Evolutionary conservation across 805 yeast species (phyloP), one percentile per base, ranked within the genome.

Genomic region (Lachancea kluyveri): DNA sequence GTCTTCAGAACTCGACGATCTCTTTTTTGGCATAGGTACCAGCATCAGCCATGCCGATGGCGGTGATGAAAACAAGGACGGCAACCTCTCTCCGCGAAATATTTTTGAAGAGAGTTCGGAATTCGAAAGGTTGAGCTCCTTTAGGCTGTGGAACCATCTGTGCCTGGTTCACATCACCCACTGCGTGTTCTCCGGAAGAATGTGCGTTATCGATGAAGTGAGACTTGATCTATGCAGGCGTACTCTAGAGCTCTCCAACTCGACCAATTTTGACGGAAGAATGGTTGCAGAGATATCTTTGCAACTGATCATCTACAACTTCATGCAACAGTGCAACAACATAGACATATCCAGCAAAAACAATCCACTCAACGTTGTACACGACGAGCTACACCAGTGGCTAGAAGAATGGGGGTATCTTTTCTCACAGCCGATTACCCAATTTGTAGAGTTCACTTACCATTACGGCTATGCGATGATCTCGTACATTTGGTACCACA

Each of bases 221-320:
- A 60, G 85, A 23, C 52, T 79, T 26, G 74, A 72, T 36, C 69
- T 72, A 37, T 75, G 84, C 39, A 65, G 75, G 7, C 66, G 73
- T 13, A 70, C 79, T 1, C 57, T 78, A 29, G 72, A 75, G 23
- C 54, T 74, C 22, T 64, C 77, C 4, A 62, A 72, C 21, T 73
- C 87, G 2, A 79, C 87, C 5, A 79, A 80, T 47, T 83, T 82
- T 51, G 94, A 83, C 50, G 85, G 83, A n/a, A 59, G 92, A 37
- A 79, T 83, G 74, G 78, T 81, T 6, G 78, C 86, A 24, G 94
- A 83, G 53, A 74, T 80, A 30, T 70, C 77, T 12, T 64, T 80
- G 8, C 73, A 78, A 33, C 52, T 72, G 11, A 39, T 42, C 14
- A 29, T 45, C 0, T 79, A 79, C 55, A 70, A 71, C 35, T 79